Base-by-base conservation (phyloP, 2,329 filamentous ascomycete species). In the Lachnellula suecica region DNA sequence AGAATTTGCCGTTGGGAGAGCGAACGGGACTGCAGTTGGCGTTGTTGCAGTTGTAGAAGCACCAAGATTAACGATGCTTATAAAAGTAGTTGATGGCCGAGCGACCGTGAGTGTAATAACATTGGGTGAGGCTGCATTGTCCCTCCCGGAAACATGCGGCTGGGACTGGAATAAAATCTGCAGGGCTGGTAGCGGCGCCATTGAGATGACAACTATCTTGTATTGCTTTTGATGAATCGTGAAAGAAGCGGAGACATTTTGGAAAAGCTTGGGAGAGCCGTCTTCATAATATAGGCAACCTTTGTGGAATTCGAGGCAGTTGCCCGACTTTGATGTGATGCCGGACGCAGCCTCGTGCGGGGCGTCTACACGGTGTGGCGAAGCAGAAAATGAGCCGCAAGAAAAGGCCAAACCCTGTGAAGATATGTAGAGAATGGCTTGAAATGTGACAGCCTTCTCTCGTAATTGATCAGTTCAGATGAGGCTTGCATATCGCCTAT, bases 401-500 rank as follows among this genome's bases (percentile, higher is more conserved):
- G 20, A n/a, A 43, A 47, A 44, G 22, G 22, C 25, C 22, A 41
- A 46, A 37, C 8, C 15, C 15, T 43, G 15, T 20, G 5, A 23
- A 34, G 22, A 27, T 23, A 23, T 37, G 45, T 48, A 47, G n/a
- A 19, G 31, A 44, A 20, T 23, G 47, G 15, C 35, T 19, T 46
- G 44, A 46, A 34, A 53, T 54, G 50, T 53, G 49, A 29, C 40
- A 40, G 44, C 37, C 37, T 29, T 47, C 22, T 50, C 10, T 44
- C 24, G 17, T 49, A 4, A 59, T 59, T 57, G 51, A 40, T 49
- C 40, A 19, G 29, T 22, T 22, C 31, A 7, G 25, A 37, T 10
- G 40, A 45, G 53, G 48, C 56, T 54, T 59, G 56, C 53, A 59
- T 54, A n/a, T 41, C 22, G 40, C 31, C 17, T 15, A n/a, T n/a